phyloP scores from a whole-genome alignment of 805 yeast species.

The Scheffersomyces amazonensis region DNA sequence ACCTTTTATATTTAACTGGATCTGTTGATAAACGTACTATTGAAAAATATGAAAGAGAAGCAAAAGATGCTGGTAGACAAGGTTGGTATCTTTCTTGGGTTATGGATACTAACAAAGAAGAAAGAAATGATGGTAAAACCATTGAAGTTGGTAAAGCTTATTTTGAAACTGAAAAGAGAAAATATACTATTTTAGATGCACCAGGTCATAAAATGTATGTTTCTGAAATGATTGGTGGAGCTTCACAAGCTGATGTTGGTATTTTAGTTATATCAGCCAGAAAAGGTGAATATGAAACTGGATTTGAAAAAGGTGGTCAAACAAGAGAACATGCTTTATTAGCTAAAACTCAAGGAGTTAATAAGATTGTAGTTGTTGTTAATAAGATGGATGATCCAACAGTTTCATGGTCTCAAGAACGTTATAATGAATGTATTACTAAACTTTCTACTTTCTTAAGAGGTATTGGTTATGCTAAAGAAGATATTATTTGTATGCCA shows the following conservation, averaged over 20 bases:
- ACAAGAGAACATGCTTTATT: slow-evolving; percentile 96
- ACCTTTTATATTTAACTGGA: slow-evolving; percentile 86
- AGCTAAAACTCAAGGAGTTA: slow-evolving; percentile 98
- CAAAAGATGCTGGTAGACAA: slow-evolving; percentile 99
- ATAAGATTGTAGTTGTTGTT: slow-evolving; percentile 87
- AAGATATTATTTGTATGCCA: slow-evolving; percentile 90
- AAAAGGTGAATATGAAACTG: slow-evolving; percentile 99
- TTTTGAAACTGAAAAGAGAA: slow-evolving; percentile 96
- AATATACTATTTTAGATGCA: slow-evolving; percentile 97
- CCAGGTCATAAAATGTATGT: slow-evolving; percentile 99
- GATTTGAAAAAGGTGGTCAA: slow-evolving; percentile 98
- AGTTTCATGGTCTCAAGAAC: slow-evolving; percentile 91
- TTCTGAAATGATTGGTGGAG: slow-evolving; percentile 99
- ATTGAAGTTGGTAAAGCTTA: slow-evolving; percentile 98
- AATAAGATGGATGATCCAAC: slow-evolving; percentile 99
- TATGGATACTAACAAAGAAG: slow-evolving; percentile 99
- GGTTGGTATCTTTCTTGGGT: slow-evolving; percentile 99
- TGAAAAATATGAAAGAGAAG: slow-evolving; percentile 97
- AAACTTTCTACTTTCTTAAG: slow-evolving; percentile 76
- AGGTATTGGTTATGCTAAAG: slow-evolving; percentile 86
- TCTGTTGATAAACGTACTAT: slow-evolving; percentile 98
- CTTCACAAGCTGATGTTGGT: slow-evolving; percentile 99
- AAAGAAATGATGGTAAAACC: slow-evolving; percentile 98
- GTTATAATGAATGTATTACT: slow-evolving; percentile 91
- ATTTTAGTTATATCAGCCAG: slow-evolving; percentile 95